phyloP scores from a whole-genome alignment of 306 rosid species.

The Vicia sativa region DNA sequence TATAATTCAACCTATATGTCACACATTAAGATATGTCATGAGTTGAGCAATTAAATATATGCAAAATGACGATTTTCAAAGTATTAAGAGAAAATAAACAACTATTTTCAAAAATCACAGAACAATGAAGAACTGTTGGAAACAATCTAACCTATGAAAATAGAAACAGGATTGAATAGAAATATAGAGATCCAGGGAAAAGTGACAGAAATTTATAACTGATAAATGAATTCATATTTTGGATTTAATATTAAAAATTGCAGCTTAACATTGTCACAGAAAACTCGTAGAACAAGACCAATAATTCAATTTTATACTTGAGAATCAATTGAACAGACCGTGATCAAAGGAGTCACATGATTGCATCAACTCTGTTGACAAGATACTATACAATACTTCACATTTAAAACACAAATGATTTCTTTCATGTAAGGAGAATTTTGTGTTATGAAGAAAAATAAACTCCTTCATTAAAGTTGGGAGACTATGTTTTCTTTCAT shows the following conservation, averaged over 20 bases:
- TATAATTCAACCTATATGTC: slow-evolving; percentile 29
- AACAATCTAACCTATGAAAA: background rate
- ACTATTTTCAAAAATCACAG: background rate
- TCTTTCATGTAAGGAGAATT: no score
- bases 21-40: slow-evolving; percentile 16
- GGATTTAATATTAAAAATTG: background rate
- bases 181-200: background rate
- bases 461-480: no score
- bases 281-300: background rate
- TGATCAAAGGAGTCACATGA: background rate
- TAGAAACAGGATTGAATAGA: background rate
- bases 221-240: background rate
- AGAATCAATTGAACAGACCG: background rate
- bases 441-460: no score
- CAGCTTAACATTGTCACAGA: background rate
- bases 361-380: background rate
- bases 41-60: background rate
- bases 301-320: background rate
- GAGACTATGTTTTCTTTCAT: no score
- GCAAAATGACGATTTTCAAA: background rate
- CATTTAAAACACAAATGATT: no score
- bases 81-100: background rate
- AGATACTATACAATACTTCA: background rate
- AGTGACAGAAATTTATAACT: background rate
- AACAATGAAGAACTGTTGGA: background rate